A percentile compares a stretch with the other conserved stretches of the same genome.
phyloP scores from a whole-genome alignment of 352 stramenopile species.

The Pythium dissotocum region DNA sequence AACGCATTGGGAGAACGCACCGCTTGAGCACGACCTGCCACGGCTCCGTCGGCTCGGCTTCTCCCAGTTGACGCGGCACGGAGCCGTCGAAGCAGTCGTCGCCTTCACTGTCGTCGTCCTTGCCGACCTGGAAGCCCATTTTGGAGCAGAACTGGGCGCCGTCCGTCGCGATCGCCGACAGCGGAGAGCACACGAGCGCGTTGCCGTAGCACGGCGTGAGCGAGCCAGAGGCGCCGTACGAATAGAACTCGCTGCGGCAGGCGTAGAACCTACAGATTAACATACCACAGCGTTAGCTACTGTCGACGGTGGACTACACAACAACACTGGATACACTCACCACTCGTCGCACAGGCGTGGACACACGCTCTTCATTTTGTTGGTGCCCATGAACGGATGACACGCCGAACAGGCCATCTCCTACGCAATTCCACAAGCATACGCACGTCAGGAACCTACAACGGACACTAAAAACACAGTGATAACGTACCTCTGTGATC shows the following conservation, averaged over 20 bases:
- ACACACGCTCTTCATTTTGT: constrained; percentile 73
- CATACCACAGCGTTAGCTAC: too few species aligned
- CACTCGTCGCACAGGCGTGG: constrained; percentile 75
- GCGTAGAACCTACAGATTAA: constrained; percentile 38
- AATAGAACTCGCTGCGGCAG: constrained; percentile 78
- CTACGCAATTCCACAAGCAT: constrained; percentile 22
- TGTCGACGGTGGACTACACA: too few species aligned
- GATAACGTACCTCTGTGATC: constrained; percentile 41
- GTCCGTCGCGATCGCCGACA: constrained; percentile 53
- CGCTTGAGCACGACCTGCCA: constrained; percentile 52
- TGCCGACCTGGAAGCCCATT: constrained; percentile 82
- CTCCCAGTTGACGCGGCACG: constrained; percentile 53
- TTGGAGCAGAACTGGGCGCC: constrained; percentile 69
- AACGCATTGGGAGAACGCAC: constrained; percentile 7
- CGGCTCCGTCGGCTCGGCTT: constrained; percentile 56
- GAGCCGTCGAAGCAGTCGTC: constrained; percentile 84
- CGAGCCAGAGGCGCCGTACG: constrained; percentile 53
- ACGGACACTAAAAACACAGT: not conserved
- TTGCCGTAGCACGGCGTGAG: constrained; percentile 83
- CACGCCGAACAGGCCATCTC: constrained; percentile 83
- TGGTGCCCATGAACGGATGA: constrained; percentile 77
- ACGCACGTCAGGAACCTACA: not conserved
- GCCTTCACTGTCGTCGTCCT: constrained; percentile 61
- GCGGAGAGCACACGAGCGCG: constrained; percentile 74
- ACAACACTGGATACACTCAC: constrained; percentile 25